Percentiles rank a stretch among this genome's conserved stretches.
Evolutionary conservation across 805 yeast species (phyloP).

Genomic region (Pichia eremophila): DNA sequence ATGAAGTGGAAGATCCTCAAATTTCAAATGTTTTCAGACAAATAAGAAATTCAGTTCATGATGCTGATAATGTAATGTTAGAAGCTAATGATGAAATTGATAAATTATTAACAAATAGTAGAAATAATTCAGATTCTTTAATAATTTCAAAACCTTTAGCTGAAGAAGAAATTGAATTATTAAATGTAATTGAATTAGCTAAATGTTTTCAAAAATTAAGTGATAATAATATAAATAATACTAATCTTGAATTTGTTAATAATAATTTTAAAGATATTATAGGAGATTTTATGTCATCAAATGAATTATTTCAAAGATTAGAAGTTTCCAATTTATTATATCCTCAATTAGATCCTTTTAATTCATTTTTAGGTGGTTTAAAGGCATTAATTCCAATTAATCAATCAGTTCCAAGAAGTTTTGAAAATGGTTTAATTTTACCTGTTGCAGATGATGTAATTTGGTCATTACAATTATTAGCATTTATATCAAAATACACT

Average conservation of each 20-base stretch:
- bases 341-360: constrained; percentile 11
- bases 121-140: neutral
- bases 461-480: constrained; percentile 86
- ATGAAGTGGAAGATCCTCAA: constrained; percentile 11
- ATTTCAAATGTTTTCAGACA: constrained; percentile 20
- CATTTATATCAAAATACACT: constrained; percentile 89
- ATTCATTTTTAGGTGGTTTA: constrained; percentile 8
- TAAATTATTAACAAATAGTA: constrained; percentile 8
- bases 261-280: constrained; percentile 19
- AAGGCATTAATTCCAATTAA: neutral
- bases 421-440: constrained; percentile 62
- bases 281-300: constrained; percentile 17
- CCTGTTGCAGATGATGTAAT: constrained; percentile 91
- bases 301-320: constrained; percentile 18
- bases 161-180: constrained; percentile 20
- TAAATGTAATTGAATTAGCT: constrained; percentile 20
- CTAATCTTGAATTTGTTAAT: constrained; percentile 4
- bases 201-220: constrained; percentile 21
- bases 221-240: constrained; percentile 7
- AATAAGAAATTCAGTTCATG: constrained; percentile 19
- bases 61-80: constrained; percentile 20
- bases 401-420: constrained; percentile 38
- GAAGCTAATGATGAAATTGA: constrained; percentile 21
- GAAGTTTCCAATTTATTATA: constrained; percentile 24
- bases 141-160: constrained; percentile 4